Evolutionary conservation across 257 asterid species (phyloP), one percentile per base, ranked within the genome.

Genomic region (Solanum paucissectum): DNA sequence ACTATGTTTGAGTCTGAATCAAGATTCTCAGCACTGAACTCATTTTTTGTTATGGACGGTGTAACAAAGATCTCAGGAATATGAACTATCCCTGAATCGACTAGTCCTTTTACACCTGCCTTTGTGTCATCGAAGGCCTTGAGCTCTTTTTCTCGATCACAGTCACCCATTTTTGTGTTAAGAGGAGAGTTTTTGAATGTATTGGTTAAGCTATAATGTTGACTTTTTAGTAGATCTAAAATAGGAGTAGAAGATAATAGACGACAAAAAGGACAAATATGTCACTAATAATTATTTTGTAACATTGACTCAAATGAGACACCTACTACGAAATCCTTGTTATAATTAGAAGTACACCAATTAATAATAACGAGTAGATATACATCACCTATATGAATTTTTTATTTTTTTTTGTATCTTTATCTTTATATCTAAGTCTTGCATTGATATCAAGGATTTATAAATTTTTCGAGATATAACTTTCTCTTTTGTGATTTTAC

Each of bases 51-150:
- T 20, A 34, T 1, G 0, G 9, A 0, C 2, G 52, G 44, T 55
- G 86, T 75, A 6, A 87, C 1, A 9, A 87, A 87, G 29, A 87
- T 23, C 64, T 75, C 32, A 1, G 88, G 88, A 16, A 87, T 75
- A 7, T 36, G 68, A 37, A 74, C 52, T 29, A 87, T 34, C n/a
- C 88, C 85, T 6, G 84, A 25, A 74, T 87, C 88, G 21, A 87
- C 77, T 2, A 87, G 85, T 20, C 88, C 88, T 87, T 87, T 87
- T 16, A 87, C 88, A 5, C 88, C 88, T 9, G 86, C 76, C 36
- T 87, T 87, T 0, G 76, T 73, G 25, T 87, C 76, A 62, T 87
- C 88, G 20, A 87, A 87, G 7, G 72, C 73, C 42, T 75, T 74
- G 73, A 87, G 55, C 4, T 87, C 74, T 75, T 82, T 75, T 52